These are phyloP conservation scores for Taxillus chinensis DNA, from an alignment of 164 flowering plant species.

Conservation along the genomic window DNA sequence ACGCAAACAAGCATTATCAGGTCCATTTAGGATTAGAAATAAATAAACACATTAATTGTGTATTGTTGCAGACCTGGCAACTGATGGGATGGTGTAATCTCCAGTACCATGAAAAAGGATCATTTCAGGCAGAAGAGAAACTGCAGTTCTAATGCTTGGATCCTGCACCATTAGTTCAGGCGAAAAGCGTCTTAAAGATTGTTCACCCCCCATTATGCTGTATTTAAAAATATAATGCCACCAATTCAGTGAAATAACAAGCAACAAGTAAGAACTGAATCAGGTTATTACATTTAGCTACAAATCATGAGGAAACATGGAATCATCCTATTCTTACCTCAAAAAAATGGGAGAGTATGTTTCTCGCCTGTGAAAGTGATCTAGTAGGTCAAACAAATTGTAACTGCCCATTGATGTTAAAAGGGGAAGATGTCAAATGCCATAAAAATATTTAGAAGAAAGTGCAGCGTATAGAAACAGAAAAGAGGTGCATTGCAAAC, in stretches of 20 bases:
- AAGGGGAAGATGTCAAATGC: background rate
- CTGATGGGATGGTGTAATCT: slow-evolving; percentile 79
- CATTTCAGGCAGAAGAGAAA: slow-evolving; percentile 53
- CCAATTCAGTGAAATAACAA: slow-evolving; percentile 2
- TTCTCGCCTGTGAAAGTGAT: slow-evolving; percentile 77
- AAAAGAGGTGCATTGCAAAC: background rate
- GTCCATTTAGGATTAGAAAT: background rate
- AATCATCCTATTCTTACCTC: slow-evolving; percentile 31
- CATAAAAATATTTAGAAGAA: no score
- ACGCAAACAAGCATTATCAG: no score
- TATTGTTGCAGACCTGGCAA: slow-evolving; percentile 48
- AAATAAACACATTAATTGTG: background rate
- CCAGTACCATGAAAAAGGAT: slow-evolving; percentile 78
- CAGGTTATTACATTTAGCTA: background rate
- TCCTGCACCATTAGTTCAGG: slow-evolving; percentile 70
- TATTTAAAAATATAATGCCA: slow-evolving; percentile 5
- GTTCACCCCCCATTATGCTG: slow-evolving; percentile 97
- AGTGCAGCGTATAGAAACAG: no score
- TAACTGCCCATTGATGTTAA: slow-evolving; percentile 39
- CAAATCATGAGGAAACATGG: background rate
- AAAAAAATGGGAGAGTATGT: slow-evolving; percentile 69
- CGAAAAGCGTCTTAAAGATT: slow-evolving; percentile 52
- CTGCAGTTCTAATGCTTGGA: slow-evolving; percentile 34
- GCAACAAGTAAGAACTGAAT: background rate
- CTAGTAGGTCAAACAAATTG: slow-evolving; percentile 62